A percentile compares a stretch with the other conserved stretches of the same genome.
These are phyloP conservation scores for Begonia loranthoides DNA, from an alignment of 306 rosid genomes.

Conservation along the genomic window DNA sequence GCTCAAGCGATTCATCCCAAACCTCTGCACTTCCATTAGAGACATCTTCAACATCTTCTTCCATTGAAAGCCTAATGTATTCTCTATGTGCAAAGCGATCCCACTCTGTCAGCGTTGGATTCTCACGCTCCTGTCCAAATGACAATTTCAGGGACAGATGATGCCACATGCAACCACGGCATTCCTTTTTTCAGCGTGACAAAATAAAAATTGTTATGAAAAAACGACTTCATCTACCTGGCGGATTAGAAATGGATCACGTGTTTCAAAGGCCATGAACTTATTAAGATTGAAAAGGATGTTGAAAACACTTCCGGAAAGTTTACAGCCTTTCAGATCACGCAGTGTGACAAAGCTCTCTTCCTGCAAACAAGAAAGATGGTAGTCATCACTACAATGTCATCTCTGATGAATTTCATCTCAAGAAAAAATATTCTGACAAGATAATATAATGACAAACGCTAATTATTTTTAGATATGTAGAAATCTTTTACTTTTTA, in stretches of 20 bases:
- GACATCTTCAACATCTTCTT: constrained; percentile 99
- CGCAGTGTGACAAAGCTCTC: constrained; percentile 62
- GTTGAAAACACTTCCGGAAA: constrained; percentile 92
- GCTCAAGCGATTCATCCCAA: constrained; percentile 98
- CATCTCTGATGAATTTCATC: background rate
- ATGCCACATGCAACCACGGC: background rate
- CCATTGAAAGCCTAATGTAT: constrained; percentile 98
- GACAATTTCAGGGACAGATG: constrained; percentile 18
- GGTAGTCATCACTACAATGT: constrained; percentile 1
- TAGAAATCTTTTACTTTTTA: too few species aligned
- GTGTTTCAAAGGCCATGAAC: constrained; percentile 98
- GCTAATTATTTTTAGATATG: too few species aligned
- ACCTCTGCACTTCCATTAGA: constrained; percentile 99
- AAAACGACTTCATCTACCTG: constrained; percentile 38
- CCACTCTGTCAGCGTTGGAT: constrained; percentile 99
- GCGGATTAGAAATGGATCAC: constrained; percentile 97
- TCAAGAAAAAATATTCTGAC: background rate
- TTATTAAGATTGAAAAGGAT: constrained; percentile 94
- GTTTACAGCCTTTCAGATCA: constrained; percentile 87
- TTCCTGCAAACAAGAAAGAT: constrained; percentile 32
- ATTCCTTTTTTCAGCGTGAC: too few species aligned
- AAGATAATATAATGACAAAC: background rate
- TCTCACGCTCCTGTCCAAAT: constrained; percentile 87
- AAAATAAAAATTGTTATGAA: background rate
- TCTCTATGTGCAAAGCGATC: constrained; percentile 99